phyloP scores from a whole-genome alignment of 164 flowering plant species.

The Santalum album region DNA sequence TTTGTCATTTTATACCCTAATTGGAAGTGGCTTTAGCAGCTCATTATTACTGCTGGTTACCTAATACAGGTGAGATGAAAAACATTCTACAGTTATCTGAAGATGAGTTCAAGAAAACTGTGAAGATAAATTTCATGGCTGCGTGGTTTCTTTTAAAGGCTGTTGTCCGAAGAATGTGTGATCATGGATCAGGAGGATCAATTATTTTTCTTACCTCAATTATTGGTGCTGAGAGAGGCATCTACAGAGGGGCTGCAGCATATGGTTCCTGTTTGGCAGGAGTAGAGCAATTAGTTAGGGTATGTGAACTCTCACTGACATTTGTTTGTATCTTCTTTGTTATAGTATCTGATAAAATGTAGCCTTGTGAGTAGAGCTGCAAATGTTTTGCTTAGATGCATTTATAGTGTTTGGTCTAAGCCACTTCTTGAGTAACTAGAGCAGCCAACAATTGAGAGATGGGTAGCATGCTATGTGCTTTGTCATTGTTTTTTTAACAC shows the following conservation, averaged over 20 bases:
- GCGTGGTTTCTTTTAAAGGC: constrained; percentile 74
- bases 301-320: constrained; percentile 20
- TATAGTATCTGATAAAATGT: not conserved
- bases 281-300: constrained; percentile 72
- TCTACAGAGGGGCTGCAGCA: constrained; percentile 83
- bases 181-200: constrained; percentile 66
- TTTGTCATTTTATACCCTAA: no score
- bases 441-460: no score
- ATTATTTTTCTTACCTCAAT: constrained; percentile 66
- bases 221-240: constrained; percentile 75
- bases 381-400: not conserved
- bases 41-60: not conserved
- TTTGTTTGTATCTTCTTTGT: not conserved
- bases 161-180: constrained; percentile 64
- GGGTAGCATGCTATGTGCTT: no score
- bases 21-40: not conserved
- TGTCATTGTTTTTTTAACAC: no score
- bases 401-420: not conserved
- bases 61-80: constrained; percentile 64
- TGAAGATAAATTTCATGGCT: constrained; percentile 62
- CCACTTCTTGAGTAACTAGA: no score
- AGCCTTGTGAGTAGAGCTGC: not conserved
- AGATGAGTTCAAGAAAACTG: constrained; percentile 65
- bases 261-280: constrained; percentile 79
- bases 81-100: constrained; percentile 44